phyloP scores from a whole-genome alignment of 139 green algal genomes.

The Tetradesmus lagerheimii region DNA sequence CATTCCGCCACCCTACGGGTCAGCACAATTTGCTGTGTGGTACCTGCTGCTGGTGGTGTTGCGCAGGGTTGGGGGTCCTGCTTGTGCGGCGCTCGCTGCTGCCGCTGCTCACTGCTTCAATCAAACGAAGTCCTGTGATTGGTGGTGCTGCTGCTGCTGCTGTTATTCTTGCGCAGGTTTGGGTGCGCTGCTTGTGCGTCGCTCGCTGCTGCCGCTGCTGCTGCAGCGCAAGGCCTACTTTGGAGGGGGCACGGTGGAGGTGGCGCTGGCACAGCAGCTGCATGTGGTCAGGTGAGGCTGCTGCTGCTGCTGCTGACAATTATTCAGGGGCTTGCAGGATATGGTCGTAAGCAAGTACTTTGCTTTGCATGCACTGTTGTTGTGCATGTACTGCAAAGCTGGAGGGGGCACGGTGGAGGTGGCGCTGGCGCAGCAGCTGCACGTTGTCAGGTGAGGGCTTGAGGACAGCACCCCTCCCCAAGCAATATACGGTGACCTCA shows the following conservation, averaged over 20 bases:
- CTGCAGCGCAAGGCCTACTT: slow-evolving; percentile 78
- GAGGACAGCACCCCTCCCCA: too few species aligned
- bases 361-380: slow-evolving; percentile 61
- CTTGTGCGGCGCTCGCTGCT: too few species aligned
- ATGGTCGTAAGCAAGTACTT: slow-evolving; percentile 72
- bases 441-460: slow-evolving; percentile 55
- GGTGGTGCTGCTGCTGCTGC: slow-evolving; percentile 47
- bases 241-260: slow-evolving; percentile 86
- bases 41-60: too few species aligned
- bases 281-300: slow-evolving; percentile 61
- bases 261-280: slow-evolving; percentile 60
- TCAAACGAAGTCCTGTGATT: too few species aligned
- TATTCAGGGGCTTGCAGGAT: too few species aligned
- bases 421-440: slow-evolving; percentile 60
- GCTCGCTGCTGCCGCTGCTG: slow-evolving; percentile 61
- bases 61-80: too few species aligned
- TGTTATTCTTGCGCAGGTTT: slow-evolving; percentile 65
- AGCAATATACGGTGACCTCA: too few species aligned
- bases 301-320: background rate
- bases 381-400: slow-evolving; percentile 60
- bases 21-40: too few species aligned
- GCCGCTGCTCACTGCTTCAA: too few species aligned
- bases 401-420: slow-evolving; percentile 84
- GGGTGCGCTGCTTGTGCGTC: slow-evolving; percentile 85
- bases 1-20: too few species aligned